Evolutionary conservation across 129 eudicot genomes (phyloP).

Genomic region (Daucus carota): DNA sequence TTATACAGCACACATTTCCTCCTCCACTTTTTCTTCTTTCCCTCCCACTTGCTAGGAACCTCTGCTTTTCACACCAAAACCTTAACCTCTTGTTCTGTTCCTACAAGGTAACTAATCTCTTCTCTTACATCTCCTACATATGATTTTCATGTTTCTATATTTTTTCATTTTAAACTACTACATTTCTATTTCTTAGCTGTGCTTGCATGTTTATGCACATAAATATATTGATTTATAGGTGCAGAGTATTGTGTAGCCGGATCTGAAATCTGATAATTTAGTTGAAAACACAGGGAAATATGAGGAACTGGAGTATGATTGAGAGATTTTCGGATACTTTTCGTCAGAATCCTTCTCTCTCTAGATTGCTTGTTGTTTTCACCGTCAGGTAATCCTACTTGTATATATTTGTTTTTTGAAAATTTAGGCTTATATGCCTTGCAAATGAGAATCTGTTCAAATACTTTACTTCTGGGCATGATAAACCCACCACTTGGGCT

Average conservation of each 20-base stretch:
- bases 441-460: too few species aligned
- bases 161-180: background rate
- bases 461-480: too few species aligned
- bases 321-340: constrained; percentile 6
- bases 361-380: constrained; percentile 15
- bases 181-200: background rate
- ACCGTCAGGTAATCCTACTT: constrained; percentile 12
- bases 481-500: too few species aligned
- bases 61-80: background rate
- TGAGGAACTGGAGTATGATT: constrained; percentile 2
- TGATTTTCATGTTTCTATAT: background rate
- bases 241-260: background rate
- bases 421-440: too few species aligned
- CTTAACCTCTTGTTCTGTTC: background rate
- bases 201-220: background rate
- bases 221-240: background rate
- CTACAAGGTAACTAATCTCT: background rate
- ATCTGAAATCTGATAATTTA: background rate
- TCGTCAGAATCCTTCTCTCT: constrained; percentile 15
- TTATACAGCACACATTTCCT: background rate
- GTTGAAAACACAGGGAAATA: background rate
- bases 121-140: background rate
- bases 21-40: background rate
- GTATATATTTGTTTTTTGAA: too few species aligned
- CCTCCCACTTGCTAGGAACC: constrained; percentile 5